Conservation (phyloP, 2,329 filamentous ascomycete genomes). For the Aspergillus sp. region DNA sequence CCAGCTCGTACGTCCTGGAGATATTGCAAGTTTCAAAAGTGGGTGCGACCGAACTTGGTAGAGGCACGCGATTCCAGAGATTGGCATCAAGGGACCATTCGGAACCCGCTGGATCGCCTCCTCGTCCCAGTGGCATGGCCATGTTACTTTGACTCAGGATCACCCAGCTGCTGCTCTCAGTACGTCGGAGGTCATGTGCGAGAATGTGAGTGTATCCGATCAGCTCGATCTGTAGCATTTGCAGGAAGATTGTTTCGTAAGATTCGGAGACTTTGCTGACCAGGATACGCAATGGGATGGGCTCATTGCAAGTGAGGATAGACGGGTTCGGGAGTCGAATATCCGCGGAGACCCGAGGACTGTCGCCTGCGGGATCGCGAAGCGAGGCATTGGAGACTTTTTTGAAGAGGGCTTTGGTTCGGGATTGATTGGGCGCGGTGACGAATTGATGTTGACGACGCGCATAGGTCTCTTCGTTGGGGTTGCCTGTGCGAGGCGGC, state of each 20-base stretch:
- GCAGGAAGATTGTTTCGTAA: constrained; percentile 69
- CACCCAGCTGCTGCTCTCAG: constrained; percentile 73
- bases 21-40: constrained; percentile 89
- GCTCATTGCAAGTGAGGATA: constrained; percentile 84
- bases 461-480: constrained; percentile 79
- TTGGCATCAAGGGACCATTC: constrained; percentile 69
- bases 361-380: constrained; percentile 31
- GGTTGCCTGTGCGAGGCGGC: constrained; percentile 67
- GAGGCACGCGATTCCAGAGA: constrained; percentile 68
- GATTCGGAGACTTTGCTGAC: constrained; percentile 72
- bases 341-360: constrained; percentile 70
- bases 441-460: constrained; percentile 66
- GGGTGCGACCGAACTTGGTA: constrained; percentile 85
- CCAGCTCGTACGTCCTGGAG: constrained; percentile 75
- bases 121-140: constrained; percentile 65
- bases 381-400: constrained; percentile 30
- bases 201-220: constrained; percentile 76
- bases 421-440: constrained; percentile 35
- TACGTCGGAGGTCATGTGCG: constrained; percentile 70
- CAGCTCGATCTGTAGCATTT: constrained; percentile 77
- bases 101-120: constrained; percentile 57
- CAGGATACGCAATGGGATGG: constrained; percentile 76
- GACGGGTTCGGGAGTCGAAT: constrained; percentile 82
- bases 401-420: constrained; percentile 62
- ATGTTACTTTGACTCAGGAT: constrained; percentile 71